These are phyloP conservation scores for Colletotrichum sp. DNA, from an alignment of 2,329 filamentous ascomycete genomes.

Conservation along the genomic window DNA sequence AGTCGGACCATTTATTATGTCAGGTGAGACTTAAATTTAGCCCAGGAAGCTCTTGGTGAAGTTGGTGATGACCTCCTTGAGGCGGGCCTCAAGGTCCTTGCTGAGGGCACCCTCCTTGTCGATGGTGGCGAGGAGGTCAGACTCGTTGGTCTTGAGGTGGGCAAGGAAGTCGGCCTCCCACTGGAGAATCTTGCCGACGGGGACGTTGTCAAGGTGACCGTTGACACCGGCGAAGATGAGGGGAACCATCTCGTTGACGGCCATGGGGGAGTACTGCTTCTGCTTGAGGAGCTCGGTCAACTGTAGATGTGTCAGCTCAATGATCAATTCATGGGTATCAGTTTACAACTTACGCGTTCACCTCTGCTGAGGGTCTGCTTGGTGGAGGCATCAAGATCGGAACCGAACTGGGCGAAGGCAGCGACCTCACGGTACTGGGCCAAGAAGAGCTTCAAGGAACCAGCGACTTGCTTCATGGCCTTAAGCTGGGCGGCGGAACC, in stretches of 20 bases:
- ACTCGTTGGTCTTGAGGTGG: conserved; percentile 90
- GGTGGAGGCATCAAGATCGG: conserved; percentile 97
- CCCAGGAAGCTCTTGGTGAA: conserved; percentile 94
- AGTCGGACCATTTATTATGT: conserved; percentile 30
- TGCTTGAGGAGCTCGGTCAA: conserved; percentile 98
- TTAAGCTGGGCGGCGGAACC: conserved; percentile 99
- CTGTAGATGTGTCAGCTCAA: conserved; percentile 38
- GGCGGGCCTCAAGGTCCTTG: conserved; percentile 88
- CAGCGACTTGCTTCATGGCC: conserved; percentile 99
- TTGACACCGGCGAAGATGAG: conserved; percentile 99
- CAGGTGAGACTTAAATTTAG: conserved; percentile 48
- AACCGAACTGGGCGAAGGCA: conserved; percentile 99
- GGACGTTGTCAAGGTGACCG: conserved; percentile 87
- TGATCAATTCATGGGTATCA: not conserved
- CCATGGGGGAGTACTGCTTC: conserved; percentile 99
- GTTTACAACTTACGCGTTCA: conserved; percentile 78
- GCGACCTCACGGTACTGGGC: conserved; percentile 99
- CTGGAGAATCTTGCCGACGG: conserved; percentile 86
- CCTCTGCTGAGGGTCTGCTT: conserved; percentile 98
- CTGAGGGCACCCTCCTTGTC: conserved; percentile 95
- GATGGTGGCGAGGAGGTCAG: conserved; percentile 81
- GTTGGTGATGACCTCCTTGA: conserved; percentile 75
- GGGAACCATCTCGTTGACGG: conserved; percentile 99
- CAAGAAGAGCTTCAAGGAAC: conserved; percentile 99
- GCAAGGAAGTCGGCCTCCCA: conserved; percentile 96